phyloP scores from a whole-genome alignment of 768 basidiomycete genomes.

The Lentinula sp. region DNA sequence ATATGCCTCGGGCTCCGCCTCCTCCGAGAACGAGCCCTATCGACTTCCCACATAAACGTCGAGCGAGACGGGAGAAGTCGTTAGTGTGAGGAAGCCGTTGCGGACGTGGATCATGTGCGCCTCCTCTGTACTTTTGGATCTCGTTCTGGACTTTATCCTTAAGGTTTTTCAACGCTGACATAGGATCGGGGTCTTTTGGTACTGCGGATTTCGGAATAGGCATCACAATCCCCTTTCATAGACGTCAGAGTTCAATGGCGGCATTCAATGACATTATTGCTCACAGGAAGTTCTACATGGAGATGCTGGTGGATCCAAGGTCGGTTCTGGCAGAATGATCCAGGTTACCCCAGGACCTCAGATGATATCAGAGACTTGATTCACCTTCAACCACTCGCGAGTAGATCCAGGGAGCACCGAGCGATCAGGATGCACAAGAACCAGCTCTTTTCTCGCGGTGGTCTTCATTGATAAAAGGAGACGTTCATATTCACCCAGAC shows the following conservation, averaged over 20 bases:
- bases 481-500: conserved; percentile 91
- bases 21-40: conserved; percentile 95
- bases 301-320: conserved; percentile 96
- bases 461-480: conserved; percentile 93
- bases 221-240: conserved; percentile 58
- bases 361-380: neutral
- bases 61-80: conserved; percentile 89
- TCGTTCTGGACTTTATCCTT: conserved; percentile 87
- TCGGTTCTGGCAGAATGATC: conserved; percentile 55
- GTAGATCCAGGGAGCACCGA: conserved; percentile 88
- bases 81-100: conserved; percentile 78
- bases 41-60: conserved; percentile 87
- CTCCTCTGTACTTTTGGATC: conserved; percentile 81
- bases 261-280: conserved; percentile 15
- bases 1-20: conserved; percentile 91
- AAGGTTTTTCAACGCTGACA: conserved; percentile 85
- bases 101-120: conserved; percentile 52
- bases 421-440: conserved; percentile 89
- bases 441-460: conserved; percentile 95
- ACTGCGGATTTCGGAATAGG: conserved; percentile 52
- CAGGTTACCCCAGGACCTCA: neutral
- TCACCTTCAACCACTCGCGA: conserved; percentile 90
- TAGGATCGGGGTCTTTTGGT: conserved; percentile 83
- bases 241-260: conserved; percentile 4
- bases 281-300: conserved; percentile 84